These are phyloP conservation scores for Globisporangium spinosum DNA, from an alignment of 352 stramenopile genomes.

Conservation along the genomic window DNA sequence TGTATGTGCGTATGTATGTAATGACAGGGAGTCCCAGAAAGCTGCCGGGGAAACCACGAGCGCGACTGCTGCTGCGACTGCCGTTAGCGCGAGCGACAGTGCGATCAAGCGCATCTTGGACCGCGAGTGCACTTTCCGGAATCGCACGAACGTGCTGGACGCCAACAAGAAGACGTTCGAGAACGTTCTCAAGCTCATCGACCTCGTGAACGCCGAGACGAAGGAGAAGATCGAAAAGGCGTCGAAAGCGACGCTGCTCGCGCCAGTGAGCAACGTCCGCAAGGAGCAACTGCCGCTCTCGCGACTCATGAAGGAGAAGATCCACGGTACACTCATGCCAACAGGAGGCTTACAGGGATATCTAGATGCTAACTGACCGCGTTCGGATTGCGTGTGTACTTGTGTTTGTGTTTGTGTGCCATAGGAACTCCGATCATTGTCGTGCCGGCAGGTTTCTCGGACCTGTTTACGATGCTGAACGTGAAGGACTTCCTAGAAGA, in stretches of 20 bases:
- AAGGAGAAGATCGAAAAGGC: constrained; percentile 88
- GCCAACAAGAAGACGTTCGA: constrained; percentile 82
- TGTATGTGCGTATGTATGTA: background rate
- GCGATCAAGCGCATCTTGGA: constrained; percentile 61
- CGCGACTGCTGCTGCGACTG: background rate
- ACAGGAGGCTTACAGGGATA: background rate
- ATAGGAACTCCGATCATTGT: constrained; percentile 89
- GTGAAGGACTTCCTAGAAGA: constrained; percentile 86
- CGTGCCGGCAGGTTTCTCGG: constrained; percentile 81
- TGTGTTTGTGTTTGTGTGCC: background rate
- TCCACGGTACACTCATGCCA: constrained; percentile 38
- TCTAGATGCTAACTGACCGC: background rate
- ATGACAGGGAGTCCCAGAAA: constrained; percentile 29
- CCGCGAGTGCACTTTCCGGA: constrained; percentile 65
- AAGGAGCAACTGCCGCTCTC: constrained; percentile 72
- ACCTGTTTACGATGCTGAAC: constrained; percentile 89
- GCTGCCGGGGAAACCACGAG: constrained; percentile 15
- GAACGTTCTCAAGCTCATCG: constrained; percentile 73
- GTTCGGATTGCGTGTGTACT: background rate
- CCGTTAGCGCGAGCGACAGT: constrained; percentile 27
- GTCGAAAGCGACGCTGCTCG: constrained; percentile 56
- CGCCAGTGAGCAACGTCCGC: constrained; percentile 31
- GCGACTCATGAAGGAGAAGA: constrained; percentile 70
- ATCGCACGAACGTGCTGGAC: constrained; percentile 70
- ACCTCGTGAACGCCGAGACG: constrained; percentile 77